Evolutionary conservation across 768 basidiomycete genomes (phyloP).

Genomic region (Lactarius quietus): DNA sequence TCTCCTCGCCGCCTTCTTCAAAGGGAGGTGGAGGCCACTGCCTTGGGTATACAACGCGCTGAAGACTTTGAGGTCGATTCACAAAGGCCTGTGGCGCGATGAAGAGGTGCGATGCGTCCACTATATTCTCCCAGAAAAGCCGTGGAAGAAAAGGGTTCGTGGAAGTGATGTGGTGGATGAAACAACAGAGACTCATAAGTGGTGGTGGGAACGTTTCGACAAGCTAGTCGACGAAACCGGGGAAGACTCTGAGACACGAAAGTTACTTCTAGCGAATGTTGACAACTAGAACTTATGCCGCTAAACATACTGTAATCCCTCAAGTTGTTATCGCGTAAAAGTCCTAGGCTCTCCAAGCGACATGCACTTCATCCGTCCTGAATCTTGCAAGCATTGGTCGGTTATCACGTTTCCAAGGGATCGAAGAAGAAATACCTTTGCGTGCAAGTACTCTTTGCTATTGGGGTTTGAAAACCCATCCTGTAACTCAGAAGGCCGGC

Average conservation of each 20-base stretch:
- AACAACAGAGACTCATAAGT: conserved; percentile 54
- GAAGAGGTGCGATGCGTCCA: conserved; percentile 83
- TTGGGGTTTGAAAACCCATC: conserved; percentile 80
- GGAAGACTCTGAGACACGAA: conserved; percentile 46
- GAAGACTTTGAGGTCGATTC: conserved; percentile 75
- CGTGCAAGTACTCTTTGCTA: conserved; percentile 83
- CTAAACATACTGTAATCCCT: background rate
- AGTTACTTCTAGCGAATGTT: conserved; percentile 50
- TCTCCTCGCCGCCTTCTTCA: conserved; percentile 75
- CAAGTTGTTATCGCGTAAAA: background rate
- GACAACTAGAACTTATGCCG: conserved; percentile 27
- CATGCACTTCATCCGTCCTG: conserved; percentile 90
- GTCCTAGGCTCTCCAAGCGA: conserved; percentile 73
- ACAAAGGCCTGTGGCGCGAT: conserved; percentile 78
- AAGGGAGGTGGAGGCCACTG: conserved; percentile 72
- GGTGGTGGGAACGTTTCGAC: conserved; percentile 79
- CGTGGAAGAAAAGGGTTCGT: conserved; percentile 62
- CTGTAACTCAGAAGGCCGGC: conserved; percentile 89
- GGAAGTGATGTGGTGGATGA: conserved; percentile 39
- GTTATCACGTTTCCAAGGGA: background rate
- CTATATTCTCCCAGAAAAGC: conserved; percentile 84
- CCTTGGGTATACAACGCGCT: conserved; percentile 91
- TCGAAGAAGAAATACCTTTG: conserved; percentile 59
- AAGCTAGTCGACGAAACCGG: conserved; percentile 42
- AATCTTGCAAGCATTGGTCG: conserved; percentile 49